A percentile compares a stretch with the other conserved stretches of the same genome.
Conservation (phyloP, 805 yeast genomes). For the Candida railenensis region DNA sequence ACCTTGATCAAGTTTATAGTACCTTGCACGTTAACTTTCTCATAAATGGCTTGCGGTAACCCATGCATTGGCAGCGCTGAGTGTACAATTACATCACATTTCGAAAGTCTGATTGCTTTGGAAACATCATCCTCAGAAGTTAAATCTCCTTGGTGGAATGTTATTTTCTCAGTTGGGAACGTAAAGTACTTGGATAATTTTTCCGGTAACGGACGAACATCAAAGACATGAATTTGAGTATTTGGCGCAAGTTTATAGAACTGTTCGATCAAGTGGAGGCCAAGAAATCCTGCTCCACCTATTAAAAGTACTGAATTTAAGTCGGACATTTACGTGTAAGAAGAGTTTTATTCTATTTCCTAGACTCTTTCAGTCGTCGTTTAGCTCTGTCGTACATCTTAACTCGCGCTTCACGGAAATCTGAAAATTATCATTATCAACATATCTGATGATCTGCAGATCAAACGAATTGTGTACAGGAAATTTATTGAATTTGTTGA, state of each 20-base stretch:
- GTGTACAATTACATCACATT: conserved; percentile 81
- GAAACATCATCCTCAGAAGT: conserved; percentile 70
- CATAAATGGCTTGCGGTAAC: conserved; percentile 73
- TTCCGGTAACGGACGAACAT: conserved; percentile 84
- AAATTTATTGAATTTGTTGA: no score
- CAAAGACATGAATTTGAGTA: conserved; percentile 83
- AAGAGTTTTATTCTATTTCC: not conserved
- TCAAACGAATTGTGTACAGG: no score
- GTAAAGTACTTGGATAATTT: conserved; percentile 69
- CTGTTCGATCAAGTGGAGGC: conserved; percentile 86
- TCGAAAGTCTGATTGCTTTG: conserved; percentile 54
- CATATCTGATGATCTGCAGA: no score
- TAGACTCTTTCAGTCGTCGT: not conserved
- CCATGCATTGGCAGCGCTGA: conserved; percentile 98
- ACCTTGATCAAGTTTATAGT: conserved; percentile 72
- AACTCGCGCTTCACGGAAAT: not conserved
- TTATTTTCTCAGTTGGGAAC: conserved; percentile 59
- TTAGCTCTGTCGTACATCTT: not conserved
- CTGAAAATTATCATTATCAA: no score
- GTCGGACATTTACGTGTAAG: not conserved
- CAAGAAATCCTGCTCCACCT: conserved; percentile 97
- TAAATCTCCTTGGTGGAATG: conserved; percentile 77
- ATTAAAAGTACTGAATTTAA: conserved; percentile 68
- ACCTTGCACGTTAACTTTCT: conserved; percentile 88
- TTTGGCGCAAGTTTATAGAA: conserved; percentile 64